Base-by-base conservation (phyloP, 2,329 filamentous ascomycete species). In the Coniochaeta sp. region DNA sequence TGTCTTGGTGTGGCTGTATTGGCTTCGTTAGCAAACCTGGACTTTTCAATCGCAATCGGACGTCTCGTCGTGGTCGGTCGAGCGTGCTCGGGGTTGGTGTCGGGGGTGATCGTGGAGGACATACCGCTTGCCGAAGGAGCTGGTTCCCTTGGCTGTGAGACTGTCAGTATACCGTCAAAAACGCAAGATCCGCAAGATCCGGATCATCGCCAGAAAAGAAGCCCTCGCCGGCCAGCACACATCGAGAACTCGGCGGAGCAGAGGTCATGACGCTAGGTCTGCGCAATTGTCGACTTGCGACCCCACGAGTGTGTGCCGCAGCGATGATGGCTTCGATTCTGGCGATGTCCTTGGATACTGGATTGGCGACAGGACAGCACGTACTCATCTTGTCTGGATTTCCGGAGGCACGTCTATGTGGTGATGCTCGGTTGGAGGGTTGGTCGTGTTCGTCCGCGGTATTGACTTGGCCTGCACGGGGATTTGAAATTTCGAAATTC, bases 1-100 rank as follows among this genome's bases (percentile, higher is more conserved):
- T 85, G 92, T 91, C 89, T 96, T 96, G 88, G 93, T 96, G 86
- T 96, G 91, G 87, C 91, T 88, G 70, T 74, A 22, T 30, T 12
- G 12, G 34, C 19, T 22, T 7, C 17, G 34, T 56, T 56, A 56
- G 54, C 54, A 55, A 32, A 32, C 52, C 52, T 47, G 42, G 59
- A 59, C 61, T 54, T 59, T 64, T 58, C 59, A 60, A 60, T 65
- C 47, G 55, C 28, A 36, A 36, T 42, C 55, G 55, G 55, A 19
- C 34, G 55, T 24, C 30, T 56, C 54, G 54, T 56, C 34, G 54
- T 24, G 54, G 54, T 38, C 54, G 34, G 17, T 38, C 6, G 54
- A 34, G 17, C n/a, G n/a, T n/a, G 26, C 17, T 19, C 32, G 6
- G 32, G 32, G 32, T 12, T 34, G n/a, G 38, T n/a, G 3, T 28